Evolutionary conservation across 805 yeast species (phyloP).

Genomic region (Metschnikowia proteae): DNA sequence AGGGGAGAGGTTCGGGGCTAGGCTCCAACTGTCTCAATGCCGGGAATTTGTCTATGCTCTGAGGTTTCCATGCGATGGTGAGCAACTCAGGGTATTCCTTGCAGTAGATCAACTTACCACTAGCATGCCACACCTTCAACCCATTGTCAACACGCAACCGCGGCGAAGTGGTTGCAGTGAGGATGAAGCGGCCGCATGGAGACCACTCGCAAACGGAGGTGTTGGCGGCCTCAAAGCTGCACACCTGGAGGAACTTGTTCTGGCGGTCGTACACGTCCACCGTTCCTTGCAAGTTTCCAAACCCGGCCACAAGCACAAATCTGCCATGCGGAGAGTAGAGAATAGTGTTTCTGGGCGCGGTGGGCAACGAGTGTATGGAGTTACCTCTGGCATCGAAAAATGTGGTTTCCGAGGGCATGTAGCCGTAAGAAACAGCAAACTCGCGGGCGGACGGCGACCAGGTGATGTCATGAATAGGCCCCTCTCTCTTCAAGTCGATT

Average conservation of each 20-base stretch:
- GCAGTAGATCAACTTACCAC: conserved; percentile 74
- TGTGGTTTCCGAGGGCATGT: conserved; percentile 94
- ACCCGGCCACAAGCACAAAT: conserved; percentile 90
- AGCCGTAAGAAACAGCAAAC: conserved; percentile 96
- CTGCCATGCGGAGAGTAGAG: conserved; percentile 92
- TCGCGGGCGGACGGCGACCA: conserved; percentile 97
- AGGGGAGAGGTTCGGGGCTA: conserved; percentile 65
- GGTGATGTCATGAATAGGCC: conserved; percentile 95
- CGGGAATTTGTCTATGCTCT: conserved; percentile 51
- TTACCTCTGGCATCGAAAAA: conserved; percentile 95
- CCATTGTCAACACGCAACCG: conserved; percentile 96
- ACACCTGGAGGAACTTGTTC: conserved; percentile 72
- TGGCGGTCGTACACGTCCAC: conserved; percentile 93
- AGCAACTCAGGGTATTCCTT: conserved; percentile 80
- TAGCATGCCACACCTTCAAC: conserved; percentile 86
- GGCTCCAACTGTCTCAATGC: conserved; percentile 46
- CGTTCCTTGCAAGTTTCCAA: conserved; percentile 95
- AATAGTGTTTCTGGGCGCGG: conserved; percentile 85
- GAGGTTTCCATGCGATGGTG: conserved; percentile 82
- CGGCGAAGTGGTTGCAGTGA: conserved; percentile 97
- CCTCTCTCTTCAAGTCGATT: conserved; percentile 83
- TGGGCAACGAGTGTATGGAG: conserved; percentile 74
- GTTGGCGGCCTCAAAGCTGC: conserved; percentile 86
- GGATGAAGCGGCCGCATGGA: conserved; percentile 89
- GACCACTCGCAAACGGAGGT: conserved; percentile 98